Conservation (phyloP, 768 basidiomycete species). For the Leccinum obscurum region DNA sequence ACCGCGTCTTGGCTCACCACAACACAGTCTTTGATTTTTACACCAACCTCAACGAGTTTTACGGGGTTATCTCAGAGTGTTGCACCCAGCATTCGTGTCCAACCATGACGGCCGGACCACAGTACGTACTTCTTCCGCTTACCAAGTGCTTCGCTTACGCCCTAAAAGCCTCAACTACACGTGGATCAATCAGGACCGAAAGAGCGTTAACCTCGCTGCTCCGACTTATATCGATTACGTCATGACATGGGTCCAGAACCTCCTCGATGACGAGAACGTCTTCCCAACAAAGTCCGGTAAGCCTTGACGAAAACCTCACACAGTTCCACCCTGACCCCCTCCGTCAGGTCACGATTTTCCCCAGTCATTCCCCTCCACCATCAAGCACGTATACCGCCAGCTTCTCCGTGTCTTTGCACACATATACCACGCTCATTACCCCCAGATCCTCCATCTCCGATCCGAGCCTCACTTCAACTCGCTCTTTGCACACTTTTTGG, state of each 20-base stretch:
- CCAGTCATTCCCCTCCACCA: slow-evolving; percentile 85
- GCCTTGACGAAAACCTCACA: slow-evolving; percentile 19
- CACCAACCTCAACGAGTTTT: slow-evolving; percentile 95
- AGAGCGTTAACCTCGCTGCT: slow-evolving; percentile 83
- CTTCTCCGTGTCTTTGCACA: too few relatives aligned
- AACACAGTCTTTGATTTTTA: slow-evolving; percentile 92
- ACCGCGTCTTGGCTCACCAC: not conserved
- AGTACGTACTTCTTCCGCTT: slow-evolving; percentile 48
- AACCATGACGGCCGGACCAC: slow-evolving; percentile 85
- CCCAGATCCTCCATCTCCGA: too few relatives aligned
- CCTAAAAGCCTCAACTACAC: slow-evolving; percentile 79
- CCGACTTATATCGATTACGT: slow-evolving; percentile 98
- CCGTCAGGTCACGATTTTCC: slow-evolving; percentile 80
- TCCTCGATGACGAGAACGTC: slow-evolving; percentile 89
- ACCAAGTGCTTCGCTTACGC: not conserved
- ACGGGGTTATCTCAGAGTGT: slow-evolving; percentile 89
- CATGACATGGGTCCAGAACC: slow-evolving; percentile 94
- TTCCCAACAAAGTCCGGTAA: slow-evolving; percentile 96
- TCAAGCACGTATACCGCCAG: too few relatives aligned
- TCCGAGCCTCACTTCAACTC: too few relatives aligned
- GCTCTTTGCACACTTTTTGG: too few relatives aligned
- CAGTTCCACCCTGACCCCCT: not conserved
- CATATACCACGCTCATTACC: too few relatives aligned
- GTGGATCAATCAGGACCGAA: slow-evolving; percentile 92
- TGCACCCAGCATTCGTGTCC: slow-evolving; percentile 91